phyloP scores from a whole-genome alignment of 768 basidiomycete genomes.

The Pisolithus tinctorius region DNA sequence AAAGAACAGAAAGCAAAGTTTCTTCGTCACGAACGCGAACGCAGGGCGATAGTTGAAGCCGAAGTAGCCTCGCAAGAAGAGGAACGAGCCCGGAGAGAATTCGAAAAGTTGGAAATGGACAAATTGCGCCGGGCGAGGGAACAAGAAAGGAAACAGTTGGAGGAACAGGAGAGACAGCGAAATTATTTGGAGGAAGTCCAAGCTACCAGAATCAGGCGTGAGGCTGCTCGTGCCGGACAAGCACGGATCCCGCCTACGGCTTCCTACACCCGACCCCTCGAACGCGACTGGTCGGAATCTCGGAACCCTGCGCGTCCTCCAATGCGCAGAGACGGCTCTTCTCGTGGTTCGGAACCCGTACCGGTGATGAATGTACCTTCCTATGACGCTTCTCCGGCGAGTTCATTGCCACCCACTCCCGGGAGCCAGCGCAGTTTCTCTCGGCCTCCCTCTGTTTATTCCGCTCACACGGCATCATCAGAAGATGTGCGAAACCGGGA shows the following conservation, averaged over 20 bases:
- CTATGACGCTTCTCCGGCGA: slow-evolving; percentile 43
- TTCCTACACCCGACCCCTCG: slow-evolving; percentile 14
- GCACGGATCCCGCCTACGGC: slow-evolving; percentile 12
- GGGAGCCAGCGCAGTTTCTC: slow-evolving; percentile 34
- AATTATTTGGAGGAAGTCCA: slow-evolving; percentile 53
- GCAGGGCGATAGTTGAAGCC: slow-evolving; percentile 39
- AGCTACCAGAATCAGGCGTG: slow-evolving; percentile 55
- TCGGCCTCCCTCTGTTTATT: slow-evolving; percentile 52
- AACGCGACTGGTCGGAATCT: slow-evolving; percentile 31
- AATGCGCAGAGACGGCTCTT: slow-evolving; percentile 20
- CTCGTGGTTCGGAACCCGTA: slow-evolving; percentile 41
- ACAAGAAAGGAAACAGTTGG: slow-evolving; percentile 27
- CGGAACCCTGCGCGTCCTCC: slow-evolving; percentile 29
- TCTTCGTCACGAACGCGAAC: slow-evolving; percentile 52
- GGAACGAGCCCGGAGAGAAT: slow-evolving; percentile 39
- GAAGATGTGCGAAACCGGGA: slow-evolving; percentile 45
- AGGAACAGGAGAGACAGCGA: slow-evolving; percentile 49
- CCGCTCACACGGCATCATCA: slow-evolving; percentile 47
- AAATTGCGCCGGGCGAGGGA: slow-evolving; percentile 40
- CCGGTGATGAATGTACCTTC: slow-evolving; percentile 26
- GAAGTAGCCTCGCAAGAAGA: slow-evolving; percentile 31
- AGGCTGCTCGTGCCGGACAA: slow-evolving; percentile 46
- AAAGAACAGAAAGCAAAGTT: slow-evolving; percentile 68
- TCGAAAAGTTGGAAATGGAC: slow-evolving; percentile 42
- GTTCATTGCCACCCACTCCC: slow-evolving; percentile 38